Conservation (phyloP, 345 rosid species). For the Nephelium lappaceum region DNA sequence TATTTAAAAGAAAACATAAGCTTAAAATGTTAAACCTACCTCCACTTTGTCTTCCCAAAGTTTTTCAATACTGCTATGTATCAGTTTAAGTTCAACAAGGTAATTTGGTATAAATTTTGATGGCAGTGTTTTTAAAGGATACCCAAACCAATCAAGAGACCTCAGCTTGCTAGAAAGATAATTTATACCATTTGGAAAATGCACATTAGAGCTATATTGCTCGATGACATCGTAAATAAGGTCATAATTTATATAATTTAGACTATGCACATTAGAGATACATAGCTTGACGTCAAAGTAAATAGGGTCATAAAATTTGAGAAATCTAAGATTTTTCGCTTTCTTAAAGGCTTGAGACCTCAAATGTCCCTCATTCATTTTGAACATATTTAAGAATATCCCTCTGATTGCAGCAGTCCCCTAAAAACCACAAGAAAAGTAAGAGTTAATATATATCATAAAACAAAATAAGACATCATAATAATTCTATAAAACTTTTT, state of each 20-base stretch:
- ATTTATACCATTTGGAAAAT: too few relatives aligned
- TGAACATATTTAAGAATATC: slow-evolving; percentile 13
- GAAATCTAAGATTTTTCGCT: slow-evolving; percentile 13
- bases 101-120: background rate
- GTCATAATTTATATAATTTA: background rate
- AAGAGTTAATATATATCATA: too few relatives aligned
- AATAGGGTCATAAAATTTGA: background rate
- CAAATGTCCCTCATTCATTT: background rate
- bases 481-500: too few relatives aligned
- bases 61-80: background rate
- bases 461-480: too few relatives aligned
- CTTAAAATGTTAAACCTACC: background rate
- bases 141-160: background rate
- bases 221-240: too few relatives aligned
- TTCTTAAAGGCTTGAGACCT: slow-evolving; percentile 1
- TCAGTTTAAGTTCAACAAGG: background rate
- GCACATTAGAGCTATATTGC: too few relatives aligned
- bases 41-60: background rate
- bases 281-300: too few relatives aligned
- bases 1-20: too few relatives aligned
- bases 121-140: background rate
- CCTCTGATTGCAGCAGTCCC: background rate
- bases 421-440: background rate
- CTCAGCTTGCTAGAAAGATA: background rate
- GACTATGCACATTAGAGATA: background rate